Evolutionary conservation across 208 protist species (phyloP).

Genomic region (Leishmania tropica): DNA sequence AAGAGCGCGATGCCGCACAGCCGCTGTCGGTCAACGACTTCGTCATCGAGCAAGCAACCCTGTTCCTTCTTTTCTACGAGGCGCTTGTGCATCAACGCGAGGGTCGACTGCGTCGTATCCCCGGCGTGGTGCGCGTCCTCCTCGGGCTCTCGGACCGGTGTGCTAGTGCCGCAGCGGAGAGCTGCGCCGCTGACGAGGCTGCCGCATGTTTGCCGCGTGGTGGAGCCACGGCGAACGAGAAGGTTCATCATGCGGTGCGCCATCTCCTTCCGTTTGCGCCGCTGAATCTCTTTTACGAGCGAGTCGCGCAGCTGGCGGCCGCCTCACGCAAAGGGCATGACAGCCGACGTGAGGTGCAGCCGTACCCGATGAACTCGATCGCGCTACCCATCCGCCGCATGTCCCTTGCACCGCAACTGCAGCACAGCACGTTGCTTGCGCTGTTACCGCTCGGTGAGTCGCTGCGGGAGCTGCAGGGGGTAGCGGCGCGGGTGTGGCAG

Average conservation of each 20-base stretch:
- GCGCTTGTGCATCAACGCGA: slow-evolving; percentile 47
- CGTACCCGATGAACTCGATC: slow-evolving; percentile 33
- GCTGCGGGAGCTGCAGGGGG: slow-evolving; percentile 44
- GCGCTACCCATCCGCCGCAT: slow-evolving; percentile 28
- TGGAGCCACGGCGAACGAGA: slow-evolving; percentile 8
- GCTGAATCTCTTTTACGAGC: slow-evolving; percentile 26
- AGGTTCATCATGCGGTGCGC: slow-evolving; percentile 22
- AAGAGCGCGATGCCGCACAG: slow-evolving; percentile 25
- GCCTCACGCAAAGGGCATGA: not conserved
- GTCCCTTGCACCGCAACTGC: slow-evolving; percentile 42
- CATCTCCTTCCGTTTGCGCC: slow-evolving; percentile 35
- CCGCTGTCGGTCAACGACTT: slow-evolving; percentile 34
- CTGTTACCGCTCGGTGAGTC: slow-evolving; percentile 50
- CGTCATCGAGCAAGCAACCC: slow-evolving; percentile 40
- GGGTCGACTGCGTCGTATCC: slow-evolving; percentile 48
- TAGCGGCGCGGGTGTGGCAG: slow-evolving; percentile 16
- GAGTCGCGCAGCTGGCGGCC: not conserved
- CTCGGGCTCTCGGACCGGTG: slow-evolving; percentile 31
- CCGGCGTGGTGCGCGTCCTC: slow-evolving; percentile 38
- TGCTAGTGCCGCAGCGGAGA: not conserved
- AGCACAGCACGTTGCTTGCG: slow-evolving; percentile 42
- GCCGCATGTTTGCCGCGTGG: not conserved
- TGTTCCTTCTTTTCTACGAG: slow-evolving; percentile 67
- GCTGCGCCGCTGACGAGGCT: not conserved
- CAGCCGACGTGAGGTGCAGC: slow-evolving; percentile 14